These are phyloP conservation scores for Amanita pallidorosea DNA, from an alignment of 768 basidiomycete species.

Conservation along the genomic window DNA sequence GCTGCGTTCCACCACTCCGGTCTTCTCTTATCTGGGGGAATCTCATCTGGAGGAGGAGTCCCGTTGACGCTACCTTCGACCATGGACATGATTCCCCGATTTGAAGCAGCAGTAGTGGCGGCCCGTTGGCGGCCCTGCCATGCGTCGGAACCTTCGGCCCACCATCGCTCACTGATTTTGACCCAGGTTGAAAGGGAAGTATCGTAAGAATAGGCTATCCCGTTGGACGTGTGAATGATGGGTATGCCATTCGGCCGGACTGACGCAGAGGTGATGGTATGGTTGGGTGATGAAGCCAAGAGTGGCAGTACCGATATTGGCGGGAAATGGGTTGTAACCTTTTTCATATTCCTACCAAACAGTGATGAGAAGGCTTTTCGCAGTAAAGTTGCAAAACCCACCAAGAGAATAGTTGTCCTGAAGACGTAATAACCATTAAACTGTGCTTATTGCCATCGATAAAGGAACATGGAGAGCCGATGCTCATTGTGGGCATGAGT, in stretches of 20 bases:
- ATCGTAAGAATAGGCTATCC: constrained; percentile 77
- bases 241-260: constrained; percentile 77
- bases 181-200: constrained; percentile 54
- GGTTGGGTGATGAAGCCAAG: constrained; percentile 43
- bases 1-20: constrained; percentile 80
- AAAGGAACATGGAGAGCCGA: constrained; percentile 62
- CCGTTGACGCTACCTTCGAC: constrained; percentile 37
- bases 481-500: constrained; percentile 61
- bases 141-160: constrained; percentile 70
- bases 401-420: constrained; percentile 71
- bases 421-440: constrained; percentile 62
- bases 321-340: constrained; percentile 51
- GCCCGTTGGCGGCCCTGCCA: constrained; percentile 64
- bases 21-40: constrained; percentile 31
- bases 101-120: constrained; percentile 20
- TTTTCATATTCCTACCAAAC: constrained; percentile 60
- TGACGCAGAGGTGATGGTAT: constrained; percentile 48
- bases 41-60: constrained; percentile 19
- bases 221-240: constrained; percentile 65
- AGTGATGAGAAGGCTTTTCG: background rate
- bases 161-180: constrained; percentile 75
- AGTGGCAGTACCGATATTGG: constrained; percentile 55
- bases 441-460: constrained; percentile 55
- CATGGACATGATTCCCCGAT: constrained; percentile 43
- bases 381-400: constrained; percentile 21